Conservation (phyloP, 177 flowering plant genomes). For the Vitis hybrid region DNA sequence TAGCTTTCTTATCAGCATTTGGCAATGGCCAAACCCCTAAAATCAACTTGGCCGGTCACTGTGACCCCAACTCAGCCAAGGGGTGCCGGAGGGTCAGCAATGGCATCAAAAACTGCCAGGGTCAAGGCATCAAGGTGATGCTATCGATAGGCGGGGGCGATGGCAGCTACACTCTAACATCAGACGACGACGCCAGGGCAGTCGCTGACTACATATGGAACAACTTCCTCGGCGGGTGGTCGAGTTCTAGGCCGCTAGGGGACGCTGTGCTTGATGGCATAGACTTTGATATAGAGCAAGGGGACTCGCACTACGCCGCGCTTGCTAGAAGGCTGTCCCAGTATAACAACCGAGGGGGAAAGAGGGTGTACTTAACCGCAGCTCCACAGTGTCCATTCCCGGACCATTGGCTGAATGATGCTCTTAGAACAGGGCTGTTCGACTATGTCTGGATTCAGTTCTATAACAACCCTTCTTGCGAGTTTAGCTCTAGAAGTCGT, state of each 20-base stretch:
- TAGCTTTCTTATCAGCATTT: conserved; percentile 8
- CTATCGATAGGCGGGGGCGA: conserved; percentile 9
- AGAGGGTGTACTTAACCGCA: background rate
- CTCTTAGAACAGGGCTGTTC: background rate
- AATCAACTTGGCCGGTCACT: conserved; percentile 12
- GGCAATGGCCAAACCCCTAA: conserved; percentile 6
- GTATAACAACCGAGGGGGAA: background rate
- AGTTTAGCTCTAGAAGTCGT: background rate
- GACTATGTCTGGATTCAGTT: conserved; percentile 7
- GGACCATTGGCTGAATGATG: background rate
- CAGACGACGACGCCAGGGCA: background rate
- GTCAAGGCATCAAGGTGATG: conserved; percentile 8
- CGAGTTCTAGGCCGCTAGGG: conserved; percentile 1
- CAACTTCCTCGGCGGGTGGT: conserved; percentile 5
- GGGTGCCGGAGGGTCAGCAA: background rate
- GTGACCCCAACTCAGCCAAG: background rate
- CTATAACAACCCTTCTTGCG: conserved; percentile 3
- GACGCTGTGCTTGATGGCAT: conserved; percentile 12
- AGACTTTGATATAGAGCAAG: conserved; percentile 6
- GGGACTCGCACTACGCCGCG: background rate
- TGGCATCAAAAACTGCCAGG: conserved; percentile 3
- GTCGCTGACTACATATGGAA: conserved; percentile 8
- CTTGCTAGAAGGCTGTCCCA: background rate
- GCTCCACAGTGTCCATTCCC: conserved; percentile 12
- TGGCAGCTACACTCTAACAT: background rate